phyloP scores from a whole-genome alignment of 192 early-diverging fungal genomes.

The Diversispora eburnea region DNA sequence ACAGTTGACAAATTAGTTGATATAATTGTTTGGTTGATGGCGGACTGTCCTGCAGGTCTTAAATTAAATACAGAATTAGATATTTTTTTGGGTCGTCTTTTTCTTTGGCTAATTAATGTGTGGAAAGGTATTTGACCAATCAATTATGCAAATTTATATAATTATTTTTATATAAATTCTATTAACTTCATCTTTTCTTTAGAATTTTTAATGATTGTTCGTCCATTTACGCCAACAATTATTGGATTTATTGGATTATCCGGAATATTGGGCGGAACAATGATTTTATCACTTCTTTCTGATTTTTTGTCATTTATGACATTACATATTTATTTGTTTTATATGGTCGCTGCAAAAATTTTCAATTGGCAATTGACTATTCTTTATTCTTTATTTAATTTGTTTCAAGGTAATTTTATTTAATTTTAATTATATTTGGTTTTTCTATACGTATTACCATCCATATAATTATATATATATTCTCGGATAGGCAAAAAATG shows the following conservation, averaged over 20 bases:
- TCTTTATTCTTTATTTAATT: constrained; percentile 83
- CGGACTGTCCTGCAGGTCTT: constrained; percentile 90
- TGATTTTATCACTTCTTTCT: constrained; percentile 77
- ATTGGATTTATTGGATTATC: constrained; percentile 68
- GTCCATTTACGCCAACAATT: constrained; percentile 56
- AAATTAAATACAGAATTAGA: constrained; percentile 93
- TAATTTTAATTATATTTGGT: too few relatives aligned
- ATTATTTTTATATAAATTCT: background rate
- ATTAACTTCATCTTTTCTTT: background rate
- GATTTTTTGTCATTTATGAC: constrained; percentile 85
- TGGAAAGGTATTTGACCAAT: constrained; percentile 65
- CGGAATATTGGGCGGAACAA: constrained; percentile 79
- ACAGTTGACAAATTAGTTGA: constrained; percentile 67
- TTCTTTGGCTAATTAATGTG: constrained; percentile 78
- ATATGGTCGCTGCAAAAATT: constrained; percentile 87
- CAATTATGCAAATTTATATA: background rate
- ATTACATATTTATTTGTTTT: constrained; percentile 92
- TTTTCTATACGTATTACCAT: too few relatives aligned
- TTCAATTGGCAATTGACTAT: constrained; percentile 89
- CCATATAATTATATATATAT: too few relatives aligned
- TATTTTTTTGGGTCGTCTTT: constrained; percentile 86
- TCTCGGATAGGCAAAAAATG: constrained; percentile 63
- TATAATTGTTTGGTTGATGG: constrained; percentile 89
- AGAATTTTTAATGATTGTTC: constrained; percentile 45
- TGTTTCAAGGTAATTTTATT: constrained; percentile 82